Percentiles rank a stretch among this genome's conserved stretches.
phyloP scores from a whole-genome alignment of 352 stramenopile species.

The Thraustochytrium sp. region DNA sequence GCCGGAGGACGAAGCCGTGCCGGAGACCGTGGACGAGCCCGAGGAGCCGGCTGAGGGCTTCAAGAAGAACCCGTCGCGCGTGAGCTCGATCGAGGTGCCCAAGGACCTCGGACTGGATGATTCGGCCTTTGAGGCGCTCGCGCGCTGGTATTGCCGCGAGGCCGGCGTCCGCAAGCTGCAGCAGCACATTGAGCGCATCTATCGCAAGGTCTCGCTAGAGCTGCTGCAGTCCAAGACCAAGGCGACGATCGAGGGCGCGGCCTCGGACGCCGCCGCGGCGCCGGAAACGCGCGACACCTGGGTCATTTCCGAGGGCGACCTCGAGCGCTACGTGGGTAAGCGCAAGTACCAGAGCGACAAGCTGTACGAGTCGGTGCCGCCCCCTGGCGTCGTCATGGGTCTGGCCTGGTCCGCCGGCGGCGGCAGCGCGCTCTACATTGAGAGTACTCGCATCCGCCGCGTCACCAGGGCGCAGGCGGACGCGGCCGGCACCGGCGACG shows the following conservation, averaged over 20 bases:
- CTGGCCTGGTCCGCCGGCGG: slow-evolving; percentile 97
- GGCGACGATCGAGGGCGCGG: neutral
- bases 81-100: slow-evolving; percentile 57
- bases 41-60: slow-evolving; percentile 25
- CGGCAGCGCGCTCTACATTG: slow-evolving; percentile 96
- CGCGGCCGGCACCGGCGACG: slow-evolving; percentile 53
- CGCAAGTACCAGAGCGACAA: slow-evolving; percentile 92
- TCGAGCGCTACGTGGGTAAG: slow-evolving; percentile 96
- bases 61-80: slow-evolving; percentile 50
- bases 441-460: slow-evolving; percentile 55
- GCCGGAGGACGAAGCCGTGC: slow-evolving; percentile 36
- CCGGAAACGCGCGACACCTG: slow-evolving; percentile 59
- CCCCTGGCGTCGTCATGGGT: slow-evolving; percentile 93
- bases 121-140: slow-evolving; percentile 79
- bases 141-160: slow-evolving; percentile 90
- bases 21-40: slow-evolving; percentile 32
- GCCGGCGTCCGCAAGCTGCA: slow-evolving; percentile 93
- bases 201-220: slow-evolving; percentile 92
- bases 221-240: slow-evolving; percentile 70
- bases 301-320: slow-evolving; percentile 82
- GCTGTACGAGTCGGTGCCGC: slow-evolving; percentile 86
- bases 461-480: slow-evolving; percentile 13
- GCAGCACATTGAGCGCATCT: slow-evolving; percentile 98
- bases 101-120: slow-evolving; percentile 80
- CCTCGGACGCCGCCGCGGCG: neutral